These are phyloP conservation scores for Exophiala mesophila DNA, from an alignment of 2,329 filamentous ascomycete species.

Conservation along the genomic window DNA sequence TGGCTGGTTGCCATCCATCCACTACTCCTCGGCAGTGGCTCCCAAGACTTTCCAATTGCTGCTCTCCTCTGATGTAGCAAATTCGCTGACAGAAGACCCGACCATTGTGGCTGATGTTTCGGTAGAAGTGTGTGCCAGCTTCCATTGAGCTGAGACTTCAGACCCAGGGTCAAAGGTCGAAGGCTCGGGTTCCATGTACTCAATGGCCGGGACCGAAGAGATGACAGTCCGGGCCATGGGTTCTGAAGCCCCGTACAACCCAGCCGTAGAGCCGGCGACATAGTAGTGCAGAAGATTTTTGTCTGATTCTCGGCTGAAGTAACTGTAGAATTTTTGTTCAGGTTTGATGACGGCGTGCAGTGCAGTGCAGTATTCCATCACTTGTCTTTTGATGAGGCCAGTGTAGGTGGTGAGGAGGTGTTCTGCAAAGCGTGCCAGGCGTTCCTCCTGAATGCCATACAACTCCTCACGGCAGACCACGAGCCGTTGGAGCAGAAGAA, in stretches of 20 bases:
- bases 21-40: slow-evolving; percentile 4
- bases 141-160: slow-evolving; percentile 9
- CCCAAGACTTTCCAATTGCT: slow-evolving; percentile 10
- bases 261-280: slow-evolving; percentile 11
- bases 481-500: slow-evolving; percentile 12
- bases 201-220: slow-evolving; percentile 2
- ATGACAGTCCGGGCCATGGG: slow-evolving; percentile 7
- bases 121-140: slow-evolving; percentile 1
- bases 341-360: slow-evolving; percentile 23
- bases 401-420: slow-evolving; percentile 19
- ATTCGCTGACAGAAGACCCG: neutral
- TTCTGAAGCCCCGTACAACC: slow-evolving; percentile 4
- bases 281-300: slow-evolving; percentile 25
- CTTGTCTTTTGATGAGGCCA: slow-evolving; percentile 17
- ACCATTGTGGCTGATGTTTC: neutral
- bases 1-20: too few relatives aligned
- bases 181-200: slow-evolving; percentile 11
- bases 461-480: slow-evolving; percentile 10
- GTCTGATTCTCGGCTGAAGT: slow-evolving; percentile 22
- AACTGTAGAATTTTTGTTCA: slow-evolving; percentile 21
- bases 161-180: slow-evolving; percentile 11
- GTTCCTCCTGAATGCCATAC: slow-evolving; percentile 20
- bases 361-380: slow-evolving; percentile 19
- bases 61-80: slow-evolving; percentile 3
- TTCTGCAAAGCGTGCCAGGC: slow-evolving; percentile 16